Conservation (phyloP, 306 rosid genomes). For the Quercus wislizeni region DNA sequence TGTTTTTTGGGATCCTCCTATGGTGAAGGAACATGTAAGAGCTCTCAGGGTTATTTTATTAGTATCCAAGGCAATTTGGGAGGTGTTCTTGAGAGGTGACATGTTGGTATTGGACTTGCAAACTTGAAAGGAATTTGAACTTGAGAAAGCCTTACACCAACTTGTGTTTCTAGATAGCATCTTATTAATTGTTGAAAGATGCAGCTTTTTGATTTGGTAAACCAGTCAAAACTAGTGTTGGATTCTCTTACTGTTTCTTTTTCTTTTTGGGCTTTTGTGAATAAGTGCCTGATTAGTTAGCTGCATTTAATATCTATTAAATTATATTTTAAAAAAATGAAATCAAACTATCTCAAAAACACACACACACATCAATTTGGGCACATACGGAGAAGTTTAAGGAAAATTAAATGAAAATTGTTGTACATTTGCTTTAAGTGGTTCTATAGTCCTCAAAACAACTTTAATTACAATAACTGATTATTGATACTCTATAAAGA, state of each 20-base stretch:
- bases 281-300: background rate
- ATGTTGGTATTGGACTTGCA: background rate
- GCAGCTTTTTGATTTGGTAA: background rate
- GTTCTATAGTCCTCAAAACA: no score
- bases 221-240: constrained; percentile 39
- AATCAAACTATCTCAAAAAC: no score
- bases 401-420: no score
- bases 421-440: no score
- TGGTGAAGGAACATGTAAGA: background rate
- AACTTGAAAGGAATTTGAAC: background rate
- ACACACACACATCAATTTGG: no score
- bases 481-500: no score
- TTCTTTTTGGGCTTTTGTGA: background rate
- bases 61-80: background rate
- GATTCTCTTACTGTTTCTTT: constrained; percentile 30
- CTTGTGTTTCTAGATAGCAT: background rate
- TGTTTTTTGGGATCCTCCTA: constrained; percentile 12
- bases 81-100: background rate
- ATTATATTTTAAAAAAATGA: no score
- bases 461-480: no score
- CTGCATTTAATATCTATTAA: no score
- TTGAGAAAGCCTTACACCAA: background rate
- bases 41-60: constrained; percentile 14
- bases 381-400: no score
- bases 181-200: constrained; percentile 7